A percentile compares a stretch with the other conserved stretches of the same genome.
Conservation (phyloP, 257 asterid genomes). For the Salvia rosmarinus region DNA sequence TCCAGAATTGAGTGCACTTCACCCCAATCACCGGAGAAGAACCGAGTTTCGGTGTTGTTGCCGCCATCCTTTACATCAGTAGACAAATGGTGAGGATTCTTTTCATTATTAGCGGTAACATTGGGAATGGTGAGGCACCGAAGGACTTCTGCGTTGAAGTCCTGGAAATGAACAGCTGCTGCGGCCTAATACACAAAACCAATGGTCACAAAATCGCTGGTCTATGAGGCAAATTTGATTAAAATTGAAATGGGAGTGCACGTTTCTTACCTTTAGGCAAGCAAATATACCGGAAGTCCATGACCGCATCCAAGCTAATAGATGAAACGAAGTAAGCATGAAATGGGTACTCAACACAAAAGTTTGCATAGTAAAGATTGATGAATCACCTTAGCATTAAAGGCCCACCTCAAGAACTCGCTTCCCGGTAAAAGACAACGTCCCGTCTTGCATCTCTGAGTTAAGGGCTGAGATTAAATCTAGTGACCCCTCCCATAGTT, state of each 20-base stretch:
- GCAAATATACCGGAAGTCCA: conserved; percentile 93
- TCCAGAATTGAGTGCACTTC: conserved; percentile 64
- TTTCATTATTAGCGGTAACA: conserved; percentile 63
- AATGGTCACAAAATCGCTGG: conserved; percentile 1
- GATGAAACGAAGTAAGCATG: conserved; percentile 25
- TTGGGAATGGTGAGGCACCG: conserved; percentile 85
- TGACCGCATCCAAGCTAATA: conserved; percentile 99
- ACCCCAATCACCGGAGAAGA: conserved; percentile 93
- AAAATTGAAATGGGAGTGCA: conserved; percentile 7
- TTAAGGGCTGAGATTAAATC: conserved; percentile 70
- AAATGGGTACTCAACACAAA: conserved; percentile 17
- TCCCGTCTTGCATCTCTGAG: conserved; percentile 61
- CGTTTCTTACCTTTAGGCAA: conserved; percentile 63
- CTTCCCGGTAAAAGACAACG: conserved; percentile 61
- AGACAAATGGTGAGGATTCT: conserved; percentile 34
- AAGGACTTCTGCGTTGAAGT: conserved; percentile 91
- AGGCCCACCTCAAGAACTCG: conserved; percentile 90
- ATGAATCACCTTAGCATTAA: conserved; percentile 54
- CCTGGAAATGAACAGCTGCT: conserved; percentile 82
- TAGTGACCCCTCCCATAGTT: conserved; percentile 94
- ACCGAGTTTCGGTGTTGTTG: conserved; percentile 56
- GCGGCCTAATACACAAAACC: conserved; percentile 59
- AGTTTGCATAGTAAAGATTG: conserved; percentile 24
- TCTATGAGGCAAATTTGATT: conserved; percentile 12
- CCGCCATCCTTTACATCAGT: conserved; percentile 28